These are phyloP conservation scores for Macrophomina tecta DNA, from an alignment of 2,329 filamentous ascomycete genomes.

Conservation along the genomic window DNA sequence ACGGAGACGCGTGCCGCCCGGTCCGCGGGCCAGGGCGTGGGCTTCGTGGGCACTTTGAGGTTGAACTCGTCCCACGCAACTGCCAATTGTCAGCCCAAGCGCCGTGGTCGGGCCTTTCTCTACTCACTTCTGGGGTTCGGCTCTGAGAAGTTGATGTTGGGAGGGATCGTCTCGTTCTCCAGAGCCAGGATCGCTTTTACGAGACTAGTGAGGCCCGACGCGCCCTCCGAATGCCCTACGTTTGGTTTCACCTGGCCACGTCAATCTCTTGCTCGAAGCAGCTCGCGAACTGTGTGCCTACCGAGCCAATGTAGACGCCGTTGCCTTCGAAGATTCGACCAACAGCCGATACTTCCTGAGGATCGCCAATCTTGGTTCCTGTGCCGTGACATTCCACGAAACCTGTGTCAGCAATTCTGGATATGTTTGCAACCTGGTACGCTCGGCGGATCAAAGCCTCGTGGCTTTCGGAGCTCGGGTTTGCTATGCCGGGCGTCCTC, in stretches of 20 bases:
- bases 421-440: conserved; percentile 35
- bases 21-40: conserved; percentile 24
- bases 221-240: conserved; percentile 53
- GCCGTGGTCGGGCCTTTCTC: neutral
- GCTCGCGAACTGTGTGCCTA: neutral
- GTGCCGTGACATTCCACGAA: conserved; percentile 31
- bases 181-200: conserved; percentile 53
- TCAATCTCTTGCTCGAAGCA: conserved; percentile 8
- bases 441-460: conserved; percentile 40
- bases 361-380: conserved; percentile 33
- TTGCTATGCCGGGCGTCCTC: conserved; percentile 36
- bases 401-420: neutral
- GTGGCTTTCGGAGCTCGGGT: conserved; percentile 35
- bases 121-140: conserved; percentile 28
- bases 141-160: conserved; percentile 42
- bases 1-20: conserved; percentile 25
- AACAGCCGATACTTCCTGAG: conserved; percentile 32
- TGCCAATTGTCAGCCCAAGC: neutral
- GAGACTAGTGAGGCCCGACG: conserved; percentile 50
- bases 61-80: conserved; percentile 29
- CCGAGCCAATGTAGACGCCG: conserved; percentile 32
- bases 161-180: conserved; percentile 48
- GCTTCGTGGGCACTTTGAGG: conserved; percentile 21
- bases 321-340: neutral
- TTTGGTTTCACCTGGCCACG: conserved; percentile 29